These are phyloP conservation scores for Allium sativum DNA, from an alignment of 106 monocot genomes.

Conservation along the genomic window DNA sequence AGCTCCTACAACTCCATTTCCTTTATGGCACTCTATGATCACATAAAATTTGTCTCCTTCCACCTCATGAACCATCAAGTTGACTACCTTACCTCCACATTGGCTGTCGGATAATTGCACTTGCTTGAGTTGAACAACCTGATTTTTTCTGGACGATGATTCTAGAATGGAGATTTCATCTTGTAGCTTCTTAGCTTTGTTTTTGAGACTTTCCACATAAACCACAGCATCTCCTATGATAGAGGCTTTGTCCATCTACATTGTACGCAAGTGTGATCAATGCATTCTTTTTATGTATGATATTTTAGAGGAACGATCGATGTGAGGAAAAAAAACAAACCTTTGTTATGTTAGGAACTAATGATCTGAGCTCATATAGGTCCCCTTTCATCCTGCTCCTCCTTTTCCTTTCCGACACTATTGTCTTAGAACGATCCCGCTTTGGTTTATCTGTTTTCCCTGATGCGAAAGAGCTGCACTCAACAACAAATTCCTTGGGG, in stretches of 20 bases:
- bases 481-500: background rate
- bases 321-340: conserved; percentile 10
- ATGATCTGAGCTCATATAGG: conserved; percentile 64
- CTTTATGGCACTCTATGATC: conserved; percentile 34
- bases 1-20: conserved; percentile 15
- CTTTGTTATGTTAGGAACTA: conserved; percentile 88
- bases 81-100: conserved; percentile 16
- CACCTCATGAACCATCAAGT: conserved; percentile 20
- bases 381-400: conserved; percentile 69
- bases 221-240: conserved; percentile 61
- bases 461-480: conserved; percentile 11
- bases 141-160: conserved; percentile 3
- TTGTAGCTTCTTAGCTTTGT: conserved; percentile 19
- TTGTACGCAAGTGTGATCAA: background rate
- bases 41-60: conserved; percentile 35
- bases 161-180: conserved; percentile 45
- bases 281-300: background rate
- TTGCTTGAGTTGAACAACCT: background rate
- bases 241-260: conserved; percentile 85
- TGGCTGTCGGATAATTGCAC: background rate
- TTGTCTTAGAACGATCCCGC: conserved; percentile 55
- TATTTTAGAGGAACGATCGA: background rate
- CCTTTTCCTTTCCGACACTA: conserved; percentile 57
- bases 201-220: conserved; percentile 38
- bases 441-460: conserved; percentile 11